Base-by-base conservation (phyloP, 1,139 yeast species). In the Dujonia santamariae region DNA sequence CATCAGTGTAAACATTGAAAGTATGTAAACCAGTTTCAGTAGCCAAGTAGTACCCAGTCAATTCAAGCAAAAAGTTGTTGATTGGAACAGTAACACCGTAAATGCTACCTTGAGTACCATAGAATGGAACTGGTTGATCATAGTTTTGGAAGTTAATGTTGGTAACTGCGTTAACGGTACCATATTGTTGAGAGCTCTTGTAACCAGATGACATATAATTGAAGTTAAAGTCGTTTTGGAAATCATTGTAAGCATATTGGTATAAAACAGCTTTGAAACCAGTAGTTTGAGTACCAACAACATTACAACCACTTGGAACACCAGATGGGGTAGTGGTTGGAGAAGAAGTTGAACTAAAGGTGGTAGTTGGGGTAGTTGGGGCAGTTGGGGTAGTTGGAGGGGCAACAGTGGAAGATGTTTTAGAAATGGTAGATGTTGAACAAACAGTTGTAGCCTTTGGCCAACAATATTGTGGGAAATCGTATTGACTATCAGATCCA, bases 271-370 rank as follows among this genome's bases (percentile, higher is more conserved):
- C 31, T 5, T n/a, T n/a, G 31, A 28, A 17, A 19, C 31, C 31
- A 11, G 28, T 19, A 13, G 28, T 22, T 6, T 6, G 11, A 17
- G 29, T 12, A 16, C 30, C 8, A 15, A 11, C 12, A 7, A 28
- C 29, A 4, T 9, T 11, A 60, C 74, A 32, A 7, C 16, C 30
- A n/a, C 9, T 14, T 7, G 30, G 22, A 9, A 14, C 6, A 7
- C 26, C 26, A 11, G n/a, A n/a, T n/a, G n/a, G n/a, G n/a, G n/a
- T n/a, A n/a, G n/a, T n/a, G n/a, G n/a, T n/a, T n/a, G n/a, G n/a
- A n/a, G n/a, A n/a, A n/a, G n/a, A n/a, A n/a, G n/a, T n/a, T n/a
- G n/a, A n/a, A n/a, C n/a, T n/a, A n/a, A n/a, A n/a, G n/a, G n/a
- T n/a, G n/a, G n/a, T n/a, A n/a, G n/a, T n/a, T n/a, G n/a, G n/a